Evolutionary conservation across 139 green algal genomes (phyloP), one percentile per base, ranked within the genome.

Genomic region (Pycnococcus provasolii): DNA sequence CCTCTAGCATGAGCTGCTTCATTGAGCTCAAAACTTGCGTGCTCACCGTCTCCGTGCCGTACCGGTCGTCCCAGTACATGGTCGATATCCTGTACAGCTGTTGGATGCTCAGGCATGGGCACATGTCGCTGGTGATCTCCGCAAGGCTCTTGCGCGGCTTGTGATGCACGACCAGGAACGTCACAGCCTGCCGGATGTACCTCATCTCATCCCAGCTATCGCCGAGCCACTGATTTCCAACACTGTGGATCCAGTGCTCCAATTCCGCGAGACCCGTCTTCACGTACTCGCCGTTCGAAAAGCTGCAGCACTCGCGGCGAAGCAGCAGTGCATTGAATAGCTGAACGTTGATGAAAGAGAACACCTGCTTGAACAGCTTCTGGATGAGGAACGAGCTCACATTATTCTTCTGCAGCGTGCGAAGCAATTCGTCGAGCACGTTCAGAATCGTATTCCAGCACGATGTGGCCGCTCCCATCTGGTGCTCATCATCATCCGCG

Each of bases 311-410:
- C 81, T 99, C 93, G 9, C 91, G 86, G 4, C 93, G 84, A 75
- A 99, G 87, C 81, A 98, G 85, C 77, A 99, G 82, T 82, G 94
- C 87, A 87, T 99, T 99, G 86, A 98, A 99, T 8, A 99, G 90
- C 66, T 80, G 73, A 68, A 98, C 92, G 75, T 98, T 98, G 78
- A 98, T 84, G 76, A 98, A 98, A 51, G 76, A 82, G 65, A 97
- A 90, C 8, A 95, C 78, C 48, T 71, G 77, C 2, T 51, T 75
- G 67, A 85, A 81, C 2, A 85, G 66, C 59, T 77, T 77, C 70
- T 84, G 79, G 66, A 95, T 83, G 43, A 98, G 81, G 57, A 94
- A 91, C 65, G 83, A 72, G 3, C 93, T 93, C 63, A 98, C 90
- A 55, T 91, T 42, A 78, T 88, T 90, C 26, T 75, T 78, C 64